Conservation (phyloP, 225 moss, liverwort and hornwort species). For the Climacium dendroides region DNA sequence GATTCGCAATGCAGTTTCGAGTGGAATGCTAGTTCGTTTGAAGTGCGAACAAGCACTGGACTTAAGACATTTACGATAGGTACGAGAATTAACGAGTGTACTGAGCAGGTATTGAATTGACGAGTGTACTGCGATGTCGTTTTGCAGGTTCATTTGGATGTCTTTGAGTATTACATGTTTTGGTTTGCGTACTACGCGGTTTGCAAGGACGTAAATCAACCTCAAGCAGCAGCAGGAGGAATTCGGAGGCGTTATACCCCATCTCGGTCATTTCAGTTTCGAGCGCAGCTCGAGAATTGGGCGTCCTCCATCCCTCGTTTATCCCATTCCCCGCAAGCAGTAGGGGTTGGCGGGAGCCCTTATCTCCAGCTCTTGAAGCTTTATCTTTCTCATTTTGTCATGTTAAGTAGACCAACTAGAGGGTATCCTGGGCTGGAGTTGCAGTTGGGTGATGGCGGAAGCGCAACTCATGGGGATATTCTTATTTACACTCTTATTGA, state of each 20-base stretch:
- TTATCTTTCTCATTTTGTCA: constrained; percentile 54
- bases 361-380: constrained; percentile 57
- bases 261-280: constrained; percentile 46
- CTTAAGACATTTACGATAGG: not conserved
- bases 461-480: constrained; percentile 47
- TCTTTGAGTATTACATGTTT: constrained; percentile 71
- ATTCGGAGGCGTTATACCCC: constrained; percentile 24
- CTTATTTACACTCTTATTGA: constrained; percentile 38
- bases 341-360: constrained; percentile 36
- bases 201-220: constrained; percentile 44
- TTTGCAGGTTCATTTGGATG: constrained; percentile 59
- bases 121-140: not conserved
- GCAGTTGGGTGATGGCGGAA: constrained; percentile 28
- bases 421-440: constrained; percentile 26
- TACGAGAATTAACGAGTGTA: not conserved
- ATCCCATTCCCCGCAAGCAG: constrained; percentile 37
- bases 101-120: not conserved
- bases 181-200: constrained; percentile 65
- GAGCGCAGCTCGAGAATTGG: constrained; percentile 52
- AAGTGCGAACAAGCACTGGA: not conserved
- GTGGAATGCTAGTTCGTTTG: not conserved
- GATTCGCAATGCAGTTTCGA: not conserved
- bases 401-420: constrained; percentile 16
- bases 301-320: constrained; percentile 58
- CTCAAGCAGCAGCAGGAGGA: constrained; percentile 25